phyloP scores from a whole-genome alignment of 495 filamentous ascomycete genomes.

The Aspergillus egyptiacus region DNA sequence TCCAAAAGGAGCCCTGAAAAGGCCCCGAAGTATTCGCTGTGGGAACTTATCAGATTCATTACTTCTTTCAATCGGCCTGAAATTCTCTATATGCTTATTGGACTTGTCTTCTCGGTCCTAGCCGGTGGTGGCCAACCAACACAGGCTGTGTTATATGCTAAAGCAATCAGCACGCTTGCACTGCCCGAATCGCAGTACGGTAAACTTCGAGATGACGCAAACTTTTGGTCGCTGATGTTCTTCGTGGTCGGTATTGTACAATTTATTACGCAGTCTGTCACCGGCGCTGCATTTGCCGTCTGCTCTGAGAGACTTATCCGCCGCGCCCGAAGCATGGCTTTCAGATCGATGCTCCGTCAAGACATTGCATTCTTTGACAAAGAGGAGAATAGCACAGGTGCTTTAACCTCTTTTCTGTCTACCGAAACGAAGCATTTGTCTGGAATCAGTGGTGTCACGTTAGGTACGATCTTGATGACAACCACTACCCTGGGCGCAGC shows the following conservation, averaged over 20 bases:
- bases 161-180: conserved; percentile 67
- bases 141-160: conserved; percentile 87
- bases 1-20: conserved; percentile 44
- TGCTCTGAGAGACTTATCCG: conserved; percentile 80
- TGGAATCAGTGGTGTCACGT: conserved; percentile 71
- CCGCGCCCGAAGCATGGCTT: conserved; percentile 71
- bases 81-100: conserved; percentile 65
- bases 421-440: conserved; percentile 81
- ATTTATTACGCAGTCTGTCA: conserved; percentile 60
- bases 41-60: conserved; percentile 79
- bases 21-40: conserved; percentile 60
- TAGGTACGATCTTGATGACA: conserved; percentile 75
- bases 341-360: conserved; percentile 85
- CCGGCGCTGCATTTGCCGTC: conserved; percentile 73
- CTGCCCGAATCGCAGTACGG: conserved; percentile 38
- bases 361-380: conserved; percentile 85
- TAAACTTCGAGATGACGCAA: conserved; percentile 57
- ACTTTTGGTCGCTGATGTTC: conserved; percentile 95
- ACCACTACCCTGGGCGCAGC: conserved; percentile 66
- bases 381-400: conserved; percentile 78
- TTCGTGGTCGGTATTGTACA: conserved; percentile 81
- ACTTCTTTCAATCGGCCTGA: conserved; percentile 77
- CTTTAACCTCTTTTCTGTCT: conserved; percentile 76
- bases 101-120: conserved; percentile 71
- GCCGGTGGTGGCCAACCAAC: conserved; percentile 79